Base-by-base conservation (phyloP, 345 rosid genomes). In the Brassica cretica region DNA sequence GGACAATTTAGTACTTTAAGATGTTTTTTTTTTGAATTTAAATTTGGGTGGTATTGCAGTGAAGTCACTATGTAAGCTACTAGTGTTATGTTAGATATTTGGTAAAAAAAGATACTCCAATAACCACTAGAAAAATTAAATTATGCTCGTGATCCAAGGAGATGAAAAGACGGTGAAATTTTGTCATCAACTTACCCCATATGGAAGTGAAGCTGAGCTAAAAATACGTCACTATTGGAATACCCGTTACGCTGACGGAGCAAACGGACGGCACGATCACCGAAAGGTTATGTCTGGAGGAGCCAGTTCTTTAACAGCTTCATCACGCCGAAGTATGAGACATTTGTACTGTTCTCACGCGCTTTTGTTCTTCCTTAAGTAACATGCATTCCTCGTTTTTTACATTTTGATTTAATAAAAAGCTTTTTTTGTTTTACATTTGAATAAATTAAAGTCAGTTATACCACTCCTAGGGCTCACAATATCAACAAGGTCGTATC, bases 311-410 rank as follows among this genome's bases (percentile, higher is more conserved):
- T 71, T 64, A 39, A 56, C 81, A 55, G 51, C 73, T 51, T 24
- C 58, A 5, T 69, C 66, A 78, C 72, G 76, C 82, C 78, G 70
- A 72, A 73, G 49, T 33, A 33, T 10, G 70, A 16, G 78, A 78
- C 82, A 78, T 73, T 64, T 78, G 74, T 73, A 78, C 78, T 73
- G 44, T 73, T 78, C 70, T 66, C 66, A 79, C 75, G 78, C 60
- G 37, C 24, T 73, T 18, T 3, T 78, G 73, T 78, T 78, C 81
- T 72, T 78, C 51, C 29, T 32, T 12, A 41, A 51, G 68, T 66
- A 27, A 71, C 81, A 77, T 64, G 12, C 71, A 27, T 71, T 77
- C 76, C 80, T 71, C 72, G 72, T 56, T 71, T 77, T 77, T 65
- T 18, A 71, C 71, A 39, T 71, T 64, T 64, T 6, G 27, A 11